Evolutionary conservation across 805 yeast species (phyloP), one percentile per base, ranked within the genome.

Genomic region (Grigorovia humatica): DNA sequence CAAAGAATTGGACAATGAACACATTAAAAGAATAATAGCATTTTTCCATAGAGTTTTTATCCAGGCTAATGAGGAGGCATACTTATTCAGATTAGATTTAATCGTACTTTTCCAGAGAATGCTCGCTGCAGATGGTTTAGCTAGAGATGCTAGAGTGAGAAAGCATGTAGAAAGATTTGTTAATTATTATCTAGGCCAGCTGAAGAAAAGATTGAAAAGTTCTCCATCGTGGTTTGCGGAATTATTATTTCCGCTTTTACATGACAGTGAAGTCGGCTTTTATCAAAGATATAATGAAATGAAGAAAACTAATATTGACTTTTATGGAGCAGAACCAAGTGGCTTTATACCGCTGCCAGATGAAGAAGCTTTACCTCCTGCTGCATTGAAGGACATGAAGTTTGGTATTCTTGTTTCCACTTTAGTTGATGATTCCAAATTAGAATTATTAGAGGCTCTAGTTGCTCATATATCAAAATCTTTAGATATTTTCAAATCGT

Each of bases 11-110:
- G 66, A 75, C 1, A 80, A 80, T 50, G 73, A 69, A 12, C 82
- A 81, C 48, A 69, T 91, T 46, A 82, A 81, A 57, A 74, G 76
- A 47, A 81, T 84, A 11, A 62, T 93, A 9, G 72, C 83, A 0
- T 91, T 79, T 61, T 81, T 89, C 60, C 88, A 86, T 61, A 72
- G 86, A 32, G 67, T 88, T 1, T 80, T 88, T 57, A 81, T 83
- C 47, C 74, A 80, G 47, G 75, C 79, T 43, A 83, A 85, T 52
- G 75, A 74, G 48, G 80, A 81, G 44, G 71, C 81, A 0, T 68
- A 78, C 38, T 65, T 86, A 38, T 82, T 75, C 59, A 71, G 96
- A 48, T 62, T 93, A 38, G 96, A 90, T 63, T 80, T 93, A 61
- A 77, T 91, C 76, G 63, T 74, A 15, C 61, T 77, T 2, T 62